Conservation (phyloP, 2,329 filamentous ascomycete genomes). For the Teratosphaeria nubilosa region DNA sequence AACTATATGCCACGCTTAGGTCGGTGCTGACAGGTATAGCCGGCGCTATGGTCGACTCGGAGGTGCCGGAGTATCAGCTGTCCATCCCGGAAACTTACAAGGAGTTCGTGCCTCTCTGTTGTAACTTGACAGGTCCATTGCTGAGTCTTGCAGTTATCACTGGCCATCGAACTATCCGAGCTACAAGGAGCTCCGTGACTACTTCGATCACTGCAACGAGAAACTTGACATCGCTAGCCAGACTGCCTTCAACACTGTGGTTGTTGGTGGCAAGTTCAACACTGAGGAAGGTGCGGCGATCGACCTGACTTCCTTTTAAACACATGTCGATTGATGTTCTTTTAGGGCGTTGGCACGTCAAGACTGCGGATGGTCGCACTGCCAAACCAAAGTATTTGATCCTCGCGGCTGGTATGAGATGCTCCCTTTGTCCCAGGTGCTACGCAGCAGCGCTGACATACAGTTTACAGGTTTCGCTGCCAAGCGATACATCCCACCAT, state of each 20-base stretch:
- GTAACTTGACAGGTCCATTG: background rate
- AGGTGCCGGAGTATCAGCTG: slow-evolving; percentile 6
- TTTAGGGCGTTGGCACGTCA: slow-evolving; percentile 20
- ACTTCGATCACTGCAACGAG: slow-evolving; percentile 54
- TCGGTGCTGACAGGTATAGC: background rate
- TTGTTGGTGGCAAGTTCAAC: slow-evolving; percentile 44
- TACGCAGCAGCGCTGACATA: background rate
- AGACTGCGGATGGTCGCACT: slow-evolving; percentile 43
- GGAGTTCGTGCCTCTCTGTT: background rate
- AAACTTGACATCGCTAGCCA: slow-evolving; percentile 47
- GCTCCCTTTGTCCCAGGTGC: background rate
- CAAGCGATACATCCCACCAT: slow-evolving; percentile 42
- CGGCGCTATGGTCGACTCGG: slow-evolving; percentile 4
- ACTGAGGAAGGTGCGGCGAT: slow-evolving; percentile 15
- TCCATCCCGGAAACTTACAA: slow-evolving; percentile 4
- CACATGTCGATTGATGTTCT: background rate
- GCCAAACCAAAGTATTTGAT: slow-evolving; percentile 44
- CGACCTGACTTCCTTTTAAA: background rate
- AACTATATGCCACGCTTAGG: background rate
- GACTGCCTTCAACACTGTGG: slow-evolving; percentile 46
- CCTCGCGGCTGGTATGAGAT: slow-evolving; percentile 30
- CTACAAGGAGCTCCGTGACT: slow-evolving; percentile 22
- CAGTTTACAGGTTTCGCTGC: slow-evolving; percentile 42
- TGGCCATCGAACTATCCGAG: slow-evolving; percentile 6
- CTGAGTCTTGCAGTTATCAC: background rate